These are phyloP conservation scores for Amylostereum areolatum DNA, from an alignment of 1,284 basidiomycete genomes.

Conservation along the genomic window DNA sequence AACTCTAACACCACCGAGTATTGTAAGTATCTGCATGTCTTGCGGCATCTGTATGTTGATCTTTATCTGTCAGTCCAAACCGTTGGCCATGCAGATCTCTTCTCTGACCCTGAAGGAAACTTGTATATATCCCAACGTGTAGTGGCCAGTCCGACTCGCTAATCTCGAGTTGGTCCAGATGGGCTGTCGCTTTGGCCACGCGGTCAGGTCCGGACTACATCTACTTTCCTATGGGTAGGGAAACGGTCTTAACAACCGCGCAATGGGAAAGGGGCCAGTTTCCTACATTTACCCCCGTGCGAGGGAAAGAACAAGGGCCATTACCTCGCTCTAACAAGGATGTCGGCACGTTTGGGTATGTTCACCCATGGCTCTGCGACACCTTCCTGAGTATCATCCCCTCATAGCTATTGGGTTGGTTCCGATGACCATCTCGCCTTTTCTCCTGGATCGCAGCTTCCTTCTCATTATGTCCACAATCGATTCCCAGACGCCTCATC, in stretches of 20 bases:
- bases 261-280: conserved; percentile 16
- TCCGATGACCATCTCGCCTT: conserved; percentile 20
- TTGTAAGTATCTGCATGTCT: conserved; percentile 10
- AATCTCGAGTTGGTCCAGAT: neutral
- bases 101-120: conserved; percentile 19
- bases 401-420: conserved; percentile 14
- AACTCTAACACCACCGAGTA: conserved; percentile 20
- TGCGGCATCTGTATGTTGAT: neutral
- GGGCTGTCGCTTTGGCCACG: conserved; percentile 19
- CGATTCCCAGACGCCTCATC: conserved; percentile 20
- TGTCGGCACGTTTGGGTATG: conserved; percentile 1
- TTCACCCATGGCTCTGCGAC: neutral
- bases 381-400: neutral
- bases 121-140: conserved; percentile 10
- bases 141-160: too few relatives aligned
- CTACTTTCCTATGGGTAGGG: conserved; percentile 22
- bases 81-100: conserved; percentile 23
- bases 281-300: conserved; percentile 9
- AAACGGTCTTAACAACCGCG: conserved; percentile 20
- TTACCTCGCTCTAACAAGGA: conserved; percentile 3
- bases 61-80: conserved; percentile 16
- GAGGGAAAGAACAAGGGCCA: conserved; percentile 1
- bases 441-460: conserved; percentile 15
- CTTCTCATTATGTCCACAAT: conserved; percentile 24
- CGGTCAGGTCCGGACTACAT: conserved; percentile 13